phyloP scores from a whole-genome alignment of 441 rosid genomes.

The Pelargonium myrrhifolium region DNA sequence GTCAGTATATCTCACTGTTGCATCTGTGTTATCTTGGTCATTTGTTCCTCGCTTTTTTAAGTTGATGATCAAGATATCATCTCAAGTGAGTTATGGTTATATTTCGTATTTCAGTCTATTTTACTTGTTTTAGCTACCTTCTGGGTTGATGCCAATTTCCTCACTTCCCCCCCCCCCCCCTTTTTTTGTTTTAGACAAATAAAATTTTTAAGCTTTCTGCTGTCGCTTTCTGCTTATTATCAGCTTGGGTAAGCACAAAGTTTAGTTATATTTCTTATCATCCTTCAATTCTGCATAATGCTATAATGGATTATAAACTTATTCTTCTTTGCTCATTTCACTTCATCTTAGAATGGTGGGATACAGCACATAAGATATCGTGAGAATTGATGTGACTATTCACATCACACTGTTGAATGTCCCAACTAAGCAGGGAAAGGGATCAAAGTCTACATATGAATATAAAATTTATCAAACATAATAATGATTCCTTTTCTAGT shows the following conservation, averaged over 20 bases:
- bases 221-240: conserved; percentile 92
- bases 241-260: conserved; percentile 84
- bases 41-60: conserved; percentile 92
- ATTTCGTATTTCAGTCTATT: conserved; percentile 12
- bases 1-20: conserved; percentile 62
- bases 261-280: background rate
- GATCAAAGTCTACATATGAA: background rate
- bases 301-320: background rate
- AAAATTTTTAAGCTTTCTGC: conserved; percentile 97
- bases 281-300: too few relatives aligned
- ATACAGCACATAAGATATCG: background rate
- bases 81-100: conserved; percentile 59
- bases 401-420: background rate
- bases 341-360: background rate
- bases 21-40: conserved; percentile 81
- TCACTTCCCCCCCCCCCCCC: conserved; percentile 17
- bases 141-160: conserved; percentile 6
- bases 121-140: background rate
- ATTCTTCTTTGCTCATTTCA: background rate
- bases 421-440: background rate
- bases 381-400: background rate
- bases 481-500: background rate
- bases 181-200: conserved; percentile 56
- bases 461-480: background rate
- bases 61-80: conserved; percentile 88